A percentile compares a stretch with the other conserved stretches of the same genome.
Evolutionary conservation across 345 rosid species (phyloP).

Genomic region (Eucalyptus camaldulensis): DNA sequence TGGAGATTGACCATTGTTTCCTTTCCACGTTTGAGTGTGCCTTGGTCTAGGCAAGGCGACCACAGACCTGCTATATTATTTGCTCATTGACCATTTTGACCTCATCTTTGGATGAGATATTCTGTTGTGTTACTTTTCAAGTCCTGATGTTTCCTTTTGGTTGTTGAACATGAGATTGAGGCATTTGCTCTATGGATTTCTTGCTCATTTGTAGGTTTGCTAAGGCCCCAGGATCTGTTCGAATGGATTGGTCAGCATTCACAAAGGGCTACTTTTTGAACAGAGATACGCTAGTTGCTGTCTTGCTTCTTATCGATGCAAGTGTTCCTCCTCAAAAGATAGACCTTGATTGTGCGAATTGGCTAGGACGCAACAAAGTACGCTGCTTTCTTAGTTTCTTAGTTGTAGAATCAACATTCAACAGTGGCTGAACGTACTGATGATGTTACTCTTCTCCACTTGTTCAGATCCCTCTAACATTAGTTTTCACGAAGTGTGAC

Average conservation of each 20-base stretch:
- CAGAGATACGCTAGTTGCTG: conserved; percentile 61
- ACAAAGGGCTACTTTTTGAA: conserved; percentile 91
- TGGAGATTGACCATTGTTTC: background rate
- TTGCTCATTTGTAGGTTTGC: conserved; percentile 41
- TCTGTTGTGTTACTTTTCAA: background rate
- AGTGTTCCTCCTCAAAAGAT: conserved; percentile 91
- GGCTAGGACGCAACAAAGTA: conserved; percentile 93
- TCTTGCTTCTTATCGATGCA: conserved; percentile 80
- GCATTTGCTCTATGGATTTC: background rate
- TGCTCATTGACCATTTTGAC: background rate
- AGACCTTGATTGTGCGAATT: conserved; percentile 88
- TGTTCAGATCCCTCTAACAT: conserved; percentile 74
- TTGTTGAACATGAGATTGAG: background rate
- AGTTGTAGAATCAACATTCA: background rate
- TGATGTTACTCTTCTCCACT: background rate
- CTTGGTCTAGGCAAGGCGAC: background rate
- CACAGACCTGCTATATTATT: background rate
- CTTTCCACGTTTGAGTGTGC: background rate
- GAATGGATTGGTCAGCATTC: conserved; percentile 84
- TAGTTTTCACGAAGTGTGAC: conserved; percentile 85
- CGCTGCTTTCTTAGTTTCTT: background rate
- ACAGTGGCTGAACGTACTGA: background rate
- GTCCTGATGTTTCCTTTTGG: background rate
- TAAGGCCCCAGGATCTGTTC: conserved; percentile 71
- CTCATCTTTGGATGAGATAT: background rate